phyloP scores from a whole-genome alignment of 257 asterid genomes.

The Leptodermis oblonga region DNA sequence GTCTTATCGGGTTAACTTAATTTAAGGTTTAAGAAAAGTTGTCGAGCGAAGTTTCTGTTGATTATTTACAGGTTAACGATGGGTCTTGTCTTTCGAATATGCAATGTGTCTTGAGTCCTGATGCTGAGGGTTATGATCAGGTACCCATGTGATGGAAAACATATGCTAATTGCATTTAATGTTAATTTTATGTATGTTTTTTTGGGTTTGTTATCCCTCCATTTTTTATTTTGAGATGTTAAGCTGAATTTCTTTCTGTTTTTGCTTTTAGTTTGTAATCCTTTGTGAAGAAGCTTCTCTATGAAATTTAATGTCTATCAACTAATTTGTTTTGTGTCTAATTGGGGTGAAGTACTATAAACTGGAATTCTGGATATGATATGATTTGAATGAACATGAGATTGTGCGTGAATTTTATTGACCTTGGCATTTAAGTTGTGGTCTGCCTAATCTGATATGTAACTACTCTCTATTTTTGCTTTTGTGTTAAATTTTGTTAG shows the following conservation, averaged over 20 bases:
- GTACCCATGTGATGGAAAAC: slow-evolving; percentile 23
- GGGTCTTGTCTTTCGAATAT: slow-evolving; percentile 94
- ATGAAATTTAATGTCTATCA: not conserved
- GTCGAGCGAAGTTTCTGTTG: slow-evolving; percentile 17
- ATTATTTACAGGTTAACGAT: slow-evolving; percentile 71
- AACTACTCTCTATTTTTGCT: not conserved
- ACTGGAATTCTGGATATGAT: not conserved
- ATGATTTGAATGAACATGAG: not conserved
- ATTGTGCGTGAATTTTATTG: not conserved
- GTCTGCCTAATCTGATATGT: not conserved
- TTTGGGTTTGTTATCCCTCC: not conserved
- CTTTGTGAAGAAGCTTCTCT: not conserved
- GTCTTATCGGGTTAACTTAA: not conserved
- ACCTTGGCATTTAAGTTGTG: not conserved
- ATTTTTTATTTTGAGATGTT: not conserved
- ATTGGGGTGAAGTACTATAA: not conserved
- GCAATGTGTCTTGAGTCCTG: slow-evolving; percentile 91
- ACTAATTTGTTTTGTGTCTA: not conserved
- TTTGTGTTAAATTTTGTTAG: not conserved
- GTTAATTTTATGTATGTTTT: not conserved
- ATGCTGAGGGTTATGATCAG: slow-evolving; percentile 90
- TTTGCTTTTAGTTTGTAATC: not conserved
- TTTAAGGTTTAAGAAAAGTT: not conserved
- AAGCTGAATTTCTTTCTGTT: not conserved
- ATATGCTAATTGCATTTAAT: not conserved